Conservation (phyloP, 208 protist genomes). For the Herpetomonas tarakana region DNA sequence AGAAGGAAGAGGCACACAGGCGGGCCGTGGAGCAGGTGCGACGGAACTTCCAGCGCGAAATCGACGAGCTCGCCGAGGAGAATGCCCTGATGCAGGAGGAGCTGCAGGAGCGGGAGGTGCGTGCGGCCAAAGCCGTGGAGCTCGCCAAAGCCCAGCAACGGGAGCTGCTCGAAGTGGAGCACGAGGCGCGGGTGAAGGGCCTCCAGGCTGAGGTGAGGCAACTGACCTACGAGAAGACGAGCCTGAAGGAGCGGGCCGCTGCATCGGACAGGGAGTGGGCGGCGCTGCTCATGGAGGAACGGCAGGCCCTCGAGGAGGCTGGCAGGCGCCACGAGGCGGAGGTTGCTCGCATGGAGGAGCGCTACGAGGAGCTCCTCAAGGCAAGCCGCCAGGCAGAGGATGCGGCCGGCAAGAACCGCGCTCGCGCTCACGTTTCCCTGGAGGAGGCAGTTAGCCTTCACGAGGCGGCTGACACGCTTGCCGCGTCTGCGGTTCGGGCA, state of each 20-base stretch:
- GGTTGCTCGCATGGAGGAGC: background rate
- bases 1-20: slow-evolving; percentile 6
- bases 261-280: slow-evolving; percentile 5
- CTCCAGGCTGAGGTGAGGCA: slow-evolving; percentile 7
- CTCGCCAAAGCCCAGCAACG: slow-evolving; percentile 12
- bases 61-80: slow-evolving; percentile 12
- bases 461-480: too few relatives aligned
- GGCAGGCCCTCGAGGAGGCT: slow-evolving; percentile 9
- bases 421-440: too few relatives aligned
- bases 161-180: slow-evolving; percentile 11
- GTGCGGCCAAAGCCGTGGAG: slow-evolving; percentile 3
- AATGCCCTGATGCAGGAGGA: slow-evolving; percentile 14
- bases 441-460: too few relatives aligned
- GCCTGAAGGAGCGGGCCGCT: slow-evolving; percentile 9
- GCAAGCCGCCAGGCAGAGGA: too few relatives aligned
- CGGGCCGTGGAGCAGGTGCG: slow-evolving; percentile 12
- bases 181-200: slow-evolving; percentile 1
- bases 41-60: slow-evolving; percentile 10
- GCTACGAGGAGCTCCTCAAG: background rate
- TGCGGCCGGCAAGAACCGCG: too few relatives aligned
- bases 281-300: slow-evolving; percentile 9
- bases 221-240: slow-evolving; percentile 4
- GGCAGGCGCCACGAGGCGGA: background rate
- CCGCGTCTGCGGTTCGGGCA: too few relatives aligned
- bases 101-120: slow-evolving; percentile 1